Conservation (phyloP, 75 land plant species). For the Picea glauca region DNA sequence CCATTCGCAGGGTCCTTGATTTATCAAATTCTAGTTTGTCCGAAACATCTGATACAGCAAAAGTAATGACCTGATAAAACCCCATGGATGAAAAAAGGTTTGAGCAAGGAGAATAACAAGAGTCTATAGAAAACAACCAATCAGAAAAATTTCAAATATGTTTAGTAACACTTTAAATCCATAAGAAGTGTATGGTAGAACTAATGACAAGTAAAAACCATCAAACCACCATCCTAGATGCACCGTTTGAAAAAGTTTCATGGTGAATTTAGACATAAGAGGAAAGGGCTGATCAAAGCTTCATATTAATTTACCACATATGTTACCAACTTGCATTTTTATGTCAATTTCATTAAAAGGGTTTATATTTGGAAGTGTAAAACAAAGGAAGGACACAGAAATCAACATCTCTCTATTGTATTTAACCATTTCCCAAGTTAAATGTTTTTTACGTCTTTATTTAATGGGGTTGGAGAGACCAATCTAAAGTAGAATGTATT, state of each 20-base stretch:
- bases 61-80: slow-evolving; percentile 27
- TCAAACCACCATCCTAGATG: background rate
- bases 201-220: background rate
- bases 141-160: background rate
- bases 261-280: background rate
- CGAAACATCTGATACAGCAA: slow-evolving; percentile 13
- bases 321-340: background rate
- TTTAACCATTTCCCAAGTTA: too few species aligned
- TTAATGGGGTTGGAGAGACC: too few species aligned
- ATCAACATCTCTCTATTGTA: too few species aligned
- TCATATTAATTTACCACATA: background rate
- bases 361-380: too few species aligned
- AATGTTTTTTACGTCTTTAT: too few species aligned
- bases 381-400: too few species aligned
- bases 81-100: background rate
- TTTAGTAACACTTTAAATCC: background rate
- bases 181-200: background rate
- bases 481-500: too few species aligned
- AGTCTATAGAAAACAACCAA: background rate
- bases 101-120: background rate
- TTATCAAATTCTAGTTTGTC: slow-evolving; percentile 24
- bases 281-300: background rate
- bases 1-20: slow-evolving; percentile 18
- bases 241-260: background rate
- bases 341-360: background rate